These are phyloP conservation scores for Dactylellina leptospora DNA, from an alignment of 2,329 filamentous ascomycete species.

Conservation along the genomic window DNA sequence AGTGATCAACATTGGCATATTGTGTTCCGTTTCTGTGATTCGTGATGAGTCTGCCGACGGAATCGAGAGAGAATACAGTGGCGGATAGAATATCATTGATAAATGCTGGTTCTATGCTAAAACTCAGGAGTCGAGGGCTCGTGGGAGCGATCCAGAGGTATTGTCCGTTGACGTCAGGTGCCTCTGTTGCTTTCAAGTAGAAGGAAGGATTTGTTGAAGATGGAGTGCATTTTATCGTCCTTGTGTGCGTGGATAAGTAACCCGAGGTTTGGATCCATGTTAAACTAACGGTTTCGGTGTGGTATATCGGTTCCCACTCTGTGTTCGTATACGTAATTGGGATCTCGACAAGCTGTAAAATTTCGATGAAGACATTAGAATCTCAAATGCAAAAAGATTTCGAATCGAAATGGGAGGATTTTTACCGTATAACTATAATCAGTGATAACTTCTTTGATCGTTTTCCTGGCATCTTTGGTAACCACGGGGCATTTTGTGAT, in stretches of 20 bases:
- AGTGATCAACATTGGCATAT: slow-evolving; percentile 27
- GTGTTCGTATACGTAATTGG: slow-evolving; percentile 27
- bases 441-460: slow-evolving; percentile 6
- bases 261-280: not conserved
- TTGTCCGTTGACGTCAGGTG: slow-evolving; percentile 15
- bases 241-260: slow-evolving; percentile 21
- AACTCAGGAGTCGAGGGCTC: not conserved
- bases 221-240: slow-evolving; percentile 34
- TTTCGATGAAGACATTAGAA: not conserved
- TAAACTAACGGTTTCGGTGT: slow-evolving; percentile 6
- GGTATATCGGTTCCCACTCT: slow-evolving; percentile 13
- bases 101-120: slow-evolving; percentile 17
- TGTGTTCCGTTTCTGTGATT: slow-evolving; percentile 17
- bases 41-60: slow-evolving; percentile 8
- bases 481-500: slow-evolving; percentile 8
- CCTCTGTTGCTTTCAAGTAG: slow-evolving; percentile 34
- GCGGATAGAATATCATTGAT: slow-evolving; percentile 12
- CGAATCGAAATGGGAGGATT: too few species aligned
- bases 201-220: slow-evolving; percentile 20
- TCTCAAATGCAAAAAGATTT: too few species aligned
- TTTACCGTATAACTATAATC: too few species aligned
- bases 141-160: slow-evolving; percentile 22
- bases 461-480: slow-evolving; percentile 25
- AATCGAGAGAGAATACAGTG: slow-evolving; percentile 31
- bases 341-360: not conserved